Base-by-base conservation (phyloP, 495 filamentous ascomycete species). In the Penicillium egyptiacum region DNA sequence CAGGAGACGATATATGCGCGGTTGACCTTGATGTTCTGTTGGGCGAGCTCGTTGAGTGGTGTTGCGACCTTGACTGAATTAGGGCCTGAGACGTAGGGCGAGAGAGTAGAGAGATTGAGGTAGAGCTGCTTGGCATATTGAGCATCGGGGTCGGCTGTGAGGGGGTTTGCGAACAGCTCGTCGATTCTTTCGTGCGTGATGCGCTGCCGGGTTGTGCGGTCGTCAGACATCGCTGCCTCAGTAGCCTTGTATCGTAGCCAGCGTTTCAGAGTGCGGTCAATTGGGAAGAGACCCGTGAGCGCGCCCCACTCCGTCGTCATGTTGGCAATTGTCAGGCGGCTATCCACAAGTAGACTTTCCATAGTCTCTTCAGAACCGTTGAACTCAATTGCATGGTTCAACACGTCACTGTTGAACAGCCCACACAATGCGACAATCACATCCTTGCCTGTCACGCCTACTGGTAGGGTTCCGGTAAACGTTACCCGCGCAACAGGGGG, bases 261-360 rank as follows among this genome's bases (percentile, higher is more conserved):
- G n/a, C 72, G 70, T 61, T 86, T 75, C 23, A 98, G 78, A 1
- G 84, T 78, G 1, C 62, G 56, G 64, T 98, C 92, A 55, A 96
- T 89, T 4, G 92, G 93, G 75, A 96, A 98, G 16, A 92, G 72
- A 17, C 87, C 89, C 26, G 81, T 82, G 11, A 96, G 75, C 0
- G 91, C 93, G 40, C 90, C 91, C 93, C 92, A 98, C 69, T 98
- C 94, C 1, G 89, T 95, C 0, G 92, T 89, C 94, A 98, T 97
- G 73, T 97, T 98, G 42, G 87, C 84, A 66, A 98, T 96, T 0
- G 91, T 84, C 23, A 97, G 70, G 12, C 92, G 79, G 68, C 89
- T 83, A 65, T 95, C 91, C 5, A 98, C 76, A 0, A 85, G 74
- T 28, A 97, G 70, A 65, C 84, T 93, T 16, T 70, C 49, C 77